Conservation (phyloP, 1,284 basidiomycete species). For the Moesziomyces antarcticus region DNA sequence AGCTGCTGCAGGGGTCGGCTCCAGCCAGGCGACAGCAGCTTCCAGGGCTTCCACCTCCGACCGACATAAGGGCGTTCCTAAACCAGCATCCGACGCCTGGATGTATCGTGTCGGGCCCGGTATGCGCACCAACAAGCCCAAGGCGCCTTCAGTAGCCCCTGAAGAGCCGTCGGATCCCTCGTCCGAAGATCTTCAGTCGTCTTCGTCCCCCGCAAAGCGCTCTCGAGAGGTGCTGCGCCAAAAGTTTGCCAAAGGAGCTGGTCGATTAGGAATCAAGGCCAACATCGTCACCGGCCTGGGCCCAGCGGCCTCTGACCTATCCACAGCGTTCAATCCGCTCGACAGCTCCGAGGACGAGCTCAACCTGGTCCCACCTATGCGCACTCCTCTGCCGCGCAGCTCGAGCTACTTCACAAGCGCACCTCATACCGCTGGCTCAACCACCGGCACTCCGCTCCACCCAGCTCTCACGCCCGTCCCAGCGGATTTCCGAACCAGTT, state of each 20-base stretch:
- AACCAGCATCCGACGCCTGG: slow-evolving; percentile 53
- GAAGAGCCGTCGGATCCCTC: slow-evolving; percentile 13
- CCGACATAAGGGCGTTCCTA: slow-evolving; percentile 48
- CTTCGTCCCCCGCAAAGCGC: slow-evolving; percentile 31
- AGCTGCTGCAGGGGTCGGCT: background rate
- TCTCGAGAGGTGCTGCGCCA: slow-evolving; percentile 46
- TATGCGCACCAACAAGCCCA: slow-evolving; percentile 37
- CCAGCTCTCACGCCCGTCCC: slow-evolving; percentile 37
- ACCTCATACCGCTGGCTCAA: slow-evolving; percentile 27
- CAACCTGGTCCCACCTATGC: slow-evolving; percentile 10
- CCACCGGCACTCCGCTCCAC: slow-evolving; percentile 16
- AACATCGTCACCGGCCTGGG: slow-evolving; percentile 25
- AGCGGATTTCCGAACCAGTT: slow-evolving; percentile 44
- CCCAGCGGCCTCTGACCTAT: slow-evolving; percentile 23
- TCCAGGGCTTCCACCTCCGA: slow-evolving; percentile 13
- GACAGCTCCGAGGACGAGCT: slow-evolving; percentile 44
- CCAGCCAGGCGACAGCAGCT: background rate
- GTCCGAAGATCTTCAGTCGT: slow-evolving; percentile 8
- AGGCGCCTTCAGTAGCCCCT: slow-evolving; percentile 5
- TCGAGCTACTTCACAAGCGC: slow-evolving; percentile 38
- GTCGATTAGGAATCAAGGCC: slow-evolving; percentile 52
- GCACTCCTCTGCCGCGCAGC: slow-evolving; percentile 36
- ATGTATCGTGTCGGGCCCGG: slow-evolving; percentile 64
- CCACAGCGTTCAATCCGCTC: slow-evolving; percentile 34
- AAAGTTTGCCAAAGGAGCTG: slow-evolving; percentile 56